Evolutionary conservation across 1,284 basidiomycete species (phyloP).

Genomic region (Malassezia yamatoensis): DNA sequence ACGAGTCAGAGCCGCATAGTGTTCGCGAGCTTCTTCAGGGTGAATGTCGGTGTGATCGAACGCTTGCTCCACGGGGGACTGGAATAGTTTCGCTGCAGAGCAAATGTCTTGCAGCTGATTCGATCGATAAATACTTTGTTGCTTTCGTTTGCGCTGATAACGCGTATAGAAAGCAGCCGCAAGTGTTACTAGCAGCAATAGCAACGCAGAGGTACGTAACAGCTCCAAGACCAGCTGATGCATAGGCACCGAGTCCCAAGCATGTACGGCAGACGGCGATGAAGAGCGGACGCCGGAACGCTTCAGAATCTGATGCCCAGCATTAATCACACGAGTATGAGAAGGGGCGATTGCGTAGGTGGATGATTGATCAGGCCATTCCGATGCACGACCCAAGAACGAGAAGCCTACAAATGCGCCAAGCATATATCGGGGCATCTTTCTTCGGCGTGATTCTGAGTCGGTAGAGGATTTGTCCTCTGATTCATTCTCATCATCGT

Average conservation of each 20-base stretch:
- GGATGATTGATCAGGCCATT: constrained; percentile 9
- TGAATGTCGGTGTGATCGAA: background rate
- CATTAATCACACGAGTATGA: constrained; percentile 27
- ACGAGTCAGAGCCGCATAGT: background rate
- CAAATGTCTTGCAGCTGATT: background rate
- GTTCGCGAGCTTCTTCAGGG: background rate
- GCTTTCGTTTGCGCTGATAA: background rate
- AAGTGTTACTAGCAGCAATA: constrained; percentile 24
- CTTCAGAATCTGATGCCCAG: constrained; percentile 40
- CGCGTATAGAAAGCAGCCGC: constrained; percentile 9
- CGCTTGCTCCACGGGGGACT: constrained; percentile 6
- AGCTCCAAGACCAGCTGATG: constrained; percentile 31
- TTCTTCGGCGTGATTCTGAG: background rate
- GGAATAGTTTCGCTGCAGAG: background rate
- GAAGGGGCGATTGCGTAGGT: constrained; percentile 13
- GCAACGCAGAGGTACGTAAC: constrained; percentile 25
- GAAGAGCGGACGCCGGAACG: constrained; percentile 17
- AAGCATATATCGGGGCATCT: constrained; percentile 34
- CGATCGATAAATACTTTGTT: background rate
- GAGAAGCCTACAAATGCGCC: constrained; percentile 38
- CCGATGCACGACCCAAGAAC: constrained; percentile 31
- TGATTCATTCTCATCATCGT: constrained; percentile 31
- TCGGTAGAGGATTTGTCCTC: background rate
- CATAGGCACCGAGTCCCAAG: constrained; percentile 30
- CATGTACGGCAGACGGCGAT: constrained; percentile 15